Conservation (phyloP, 208 protist genomes). For the Leishmania aethiopica region DNA sequence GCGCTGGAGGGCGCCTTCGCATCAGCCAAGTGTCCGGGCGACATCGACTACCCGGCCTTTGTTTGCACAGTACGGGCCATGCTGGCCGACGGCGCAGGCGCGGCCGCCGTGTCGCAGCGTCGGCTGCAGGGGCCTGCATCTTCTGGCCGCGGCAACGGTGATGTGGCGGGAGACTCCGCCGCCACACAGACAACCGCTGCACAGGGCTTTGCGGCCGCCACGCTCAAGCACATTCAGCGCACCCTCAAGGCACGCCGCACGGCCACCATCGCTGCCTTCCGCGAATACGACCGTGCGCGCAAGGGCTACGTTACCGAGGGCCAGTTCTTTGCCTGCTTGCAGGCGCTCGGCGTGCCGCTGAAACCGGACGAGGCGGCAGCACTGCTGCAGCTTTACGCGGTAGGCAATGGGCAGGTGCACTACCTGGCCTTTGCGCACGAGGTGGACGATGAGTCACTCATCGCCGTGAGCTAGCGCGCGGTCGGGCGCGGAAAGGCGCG, state of each 20-base stretch:
- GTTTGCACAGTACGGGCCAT: slow-evolving; percentile 52
- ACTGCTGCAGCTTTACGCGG: slow-evolving; percentile 47
- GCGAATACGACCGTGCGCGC: slow-evolving; percentile 81
- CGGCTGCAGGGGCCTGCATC: slow-evolving; percentile 18
- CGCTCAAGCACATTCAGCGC: slow-evolving; percentile 54
- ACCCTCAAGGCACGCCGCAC: slow-evolving; percentile 57
- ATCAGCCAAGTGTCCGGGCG: slow-evolving; percentile 26
- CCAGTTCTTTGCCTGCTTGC: slow-evolving; percentile 86
- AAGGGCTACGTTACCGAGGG: slow-evolving; percentile 80
- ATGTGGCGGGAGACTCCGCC: not conserved
- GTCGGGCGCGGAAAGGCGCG: not conserved
- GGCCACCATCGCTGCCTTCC: slow-evolving; percentile 59
- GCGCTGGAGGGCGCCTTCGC: slow-evolving; percentile 67
- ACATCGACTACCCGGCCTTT: slow-evolving; percentile 80
- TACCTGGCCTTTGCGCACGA: slow-evolving; percentile 68
- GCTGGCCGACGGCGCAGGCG: slow-evolving; percentile 53
- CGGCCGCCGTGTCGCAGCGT: slow-evolving; percentile 50
- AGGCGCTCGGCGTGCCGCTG: slow-evolving; percentile 73
- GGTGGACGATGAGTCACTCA: slow-evolving; percentile 52
- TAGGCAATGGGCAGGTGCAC: slow-evolving; percentile 71
- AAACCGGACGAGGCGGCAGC: slow-evolving; percentile 63
- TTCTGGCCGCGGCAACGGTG: not conserved
- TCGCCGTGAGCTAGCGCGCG: slow-evolving; percentile 26
- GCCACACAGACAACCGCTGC: not conserved
- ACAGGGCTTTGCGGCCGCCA: slow-evolving; percentile 28